These are phyloP conservation scores for Podila epigama DNA, from an alignment of 192 early-diverging fungal genomes.

Conservation along the genomic window DNA sequence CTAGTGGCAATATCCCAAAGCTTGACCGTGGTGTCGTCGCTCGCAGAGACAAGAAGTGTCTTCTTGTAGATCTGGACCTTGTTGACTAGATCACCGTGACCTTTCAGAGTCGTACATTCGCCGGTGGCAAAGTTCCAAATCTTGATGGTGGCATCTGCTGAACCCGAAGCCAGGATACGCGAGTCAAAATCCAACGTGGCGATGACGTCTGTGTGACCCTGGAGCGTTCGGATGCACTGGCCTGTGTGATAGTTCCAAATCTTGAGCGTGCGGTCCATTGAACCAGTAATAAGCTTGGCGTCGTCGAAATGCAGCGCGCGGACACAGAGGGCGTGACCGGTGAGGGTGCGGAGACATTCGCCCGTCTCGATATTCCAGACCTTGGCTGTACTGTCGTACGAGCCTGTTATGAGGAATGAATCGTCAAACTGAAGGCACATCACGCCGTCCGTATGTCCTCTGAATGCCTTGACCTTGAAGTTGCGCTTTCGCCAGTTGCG, in stretches of 20 bases:
- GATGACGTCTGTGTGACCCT: constrained; percentile 82
- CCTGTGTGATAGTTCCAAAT: constrained; percentile 95
- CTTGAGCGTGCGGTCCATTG: constrained; percentile 89
- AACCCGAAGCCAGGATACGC: constrained; percentile 84
- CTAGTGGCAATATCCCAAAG: constrained; percentile 84
- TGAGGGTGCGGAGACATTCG: constrained; percentile 76
- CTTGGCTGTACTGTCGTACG: constrained; percentile 86
- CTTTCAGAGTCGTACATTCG: constrained; percentile 74
- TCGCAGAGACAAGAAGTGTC: constrained; percentile 77
- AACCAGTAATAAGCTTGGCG: constrained; percentile 90
- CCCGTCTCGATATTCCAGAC: constrained; percentile 91
- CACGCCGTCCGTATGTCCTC: constrained; percentile 90
- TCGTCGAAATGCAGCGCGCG: constrained; percentile 95
- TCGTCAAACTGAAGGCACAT: constrained; percentile 92
- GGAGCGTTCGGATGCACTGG: constrained; percentile 83
- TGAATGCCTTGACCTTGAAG: constrained; percentile 67
- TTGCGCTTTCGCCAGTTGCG: constrained; percentile 93
- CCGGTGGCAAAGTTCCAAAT: constrained; percentile 84
- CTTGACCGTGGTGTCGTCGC: constrained; percentile 87
- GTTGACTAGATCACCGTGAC: constrained; percentile 94
- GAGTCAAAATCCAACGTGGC: constrained; percentile 84
- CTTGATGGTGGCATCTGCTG: constrained; percentile 82
- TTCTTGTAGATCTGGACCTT: constrained; percentile 80
- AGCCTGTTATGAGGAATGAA: constrained; percentile 83
- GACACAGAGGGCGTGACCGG: constrained; percentile 88